Evolutionary conservation across 2,329 filamentous ascomycete species (phyloP).

Genomic region (Lecanicillium sp.): DNA sequence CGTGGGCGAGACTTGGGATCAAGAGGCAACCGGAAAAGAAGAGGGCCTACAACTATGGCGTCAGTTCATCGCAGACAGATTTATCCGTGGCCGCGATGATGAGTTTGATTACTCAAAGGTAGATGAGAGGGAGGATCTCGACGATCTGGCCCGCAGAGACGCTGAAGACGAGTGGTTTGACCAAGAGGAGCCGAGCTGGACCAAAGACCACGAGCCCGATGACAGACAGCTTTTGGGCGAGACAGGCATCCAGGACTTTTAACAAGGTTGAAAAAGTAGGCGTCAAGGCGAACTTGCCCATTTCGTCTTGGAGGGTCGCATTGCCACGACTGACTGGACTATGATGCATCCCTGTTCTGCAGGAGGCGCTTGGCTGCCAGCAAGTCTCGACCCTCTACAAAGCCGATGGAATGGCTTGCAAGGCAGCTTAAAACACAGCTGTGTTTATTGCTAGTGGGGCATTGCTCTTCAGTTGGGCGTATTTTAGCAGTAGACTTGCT

Average conservation of each 20-base stretch:
- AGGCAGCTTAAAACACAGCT: too few relatives aligned
- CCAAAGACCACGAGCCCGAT: slow-evolving; percentile 36
- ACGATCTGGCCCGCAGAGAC: slow-evolving; percentile 52
- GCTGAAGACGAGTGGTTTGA: slow-evolving; percentile 73
- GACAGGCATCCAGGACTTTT: slow-evolving; percentile 68
- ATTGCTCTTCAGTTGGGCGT: too few relatives aligned
- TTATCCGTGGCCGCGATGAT: slow-evolving; percentile 63
- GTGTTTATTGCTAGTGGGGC: too few relatives aligned
- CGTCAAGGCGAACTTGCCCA: too few relatives aligned
- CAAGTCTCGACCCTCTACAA: too few relatives aligned
- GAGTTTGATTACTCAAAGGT: slow-evolving; percentile 71
- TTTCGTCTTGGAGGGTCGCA: too few relatives aligned
- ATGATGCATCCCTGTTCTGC: too few relatives aligned
- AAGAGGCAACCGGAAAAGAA: slow-evolving; percentile 36
- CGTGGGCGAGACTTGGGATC: slow-evolving; percentile 19
- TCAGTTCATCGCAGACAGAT: slow-evolving; percentile 64
- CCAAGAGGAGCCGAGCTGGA: slow-evolving; percentile 64
- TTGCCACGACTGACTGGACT: too few relatives aligned
- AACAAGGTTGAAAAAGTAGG: slow-evolving; percentile 17
- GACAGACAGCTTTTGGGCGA: slow-evolving; percentile 37
- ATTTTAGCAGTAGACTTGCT: too few relatives aligned
- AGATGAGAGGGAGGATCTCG: slow-evolving; percentile 64
- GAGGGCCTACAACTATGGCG: slow-evolving; percentile 63
- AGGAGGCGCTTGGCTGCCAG: too few relatives aligned
- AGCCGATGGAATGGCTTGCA: too few relatives aligned